Conservation (phyloP, 306 rosid species). For the Parietaria judaica region DNA sequence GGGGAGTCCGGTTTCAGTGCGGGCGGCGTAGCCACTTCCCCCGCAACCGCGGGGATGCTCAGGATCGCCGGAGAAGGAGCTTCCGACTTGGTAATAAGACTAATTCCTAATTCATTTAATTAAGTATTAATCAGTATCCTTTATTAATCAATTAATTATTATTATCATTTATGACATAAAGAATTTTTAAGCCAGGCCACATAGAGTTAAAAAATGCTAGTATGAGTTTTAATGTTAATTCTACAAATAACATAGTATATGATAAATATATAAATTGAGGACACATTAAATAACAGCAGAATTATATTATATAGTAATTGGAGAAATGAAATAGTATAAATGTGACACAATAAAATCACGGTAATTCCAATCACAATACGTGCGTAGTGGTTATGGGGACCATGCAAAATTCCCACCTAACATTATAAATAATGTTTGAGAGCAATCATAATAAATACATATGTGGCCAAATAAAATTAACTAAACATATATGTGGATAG, state of each 20-base stretch:
- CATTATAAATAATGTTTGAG: not conserved
- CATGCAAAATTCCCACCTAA: slow-evolving; percentile 23
- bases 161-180: not conserved
- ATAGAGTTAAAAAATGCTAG: too few species aligned
- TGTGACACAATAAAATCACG: not conserved
- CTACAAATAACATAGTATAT: not conserved
- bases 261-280: not conserved
- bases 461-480: not conserved
- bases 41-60: slow-evolving; percentile 28
- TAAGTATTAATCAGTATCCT: not conserved
- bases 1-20: slow-evolving; percentile 58
- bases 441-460: not conserved
- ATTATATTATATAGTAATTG: too few species aligned
- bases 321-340: too few species aligned
- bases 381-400: slow-evolving; percentile 15
- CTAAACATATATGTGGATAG: not conserved
- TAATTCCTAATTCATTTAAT: not conserved
- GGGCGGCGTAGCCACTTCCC: slow-evolving; percentile 25
- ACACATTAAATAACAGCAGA: too few species aligned
- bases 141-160: not conserved
- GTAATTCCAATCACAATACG: not conserved
- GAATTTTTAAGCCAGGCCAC: too few species aligned
- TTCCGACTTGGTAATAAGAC: slow-evolving; percentile 69
- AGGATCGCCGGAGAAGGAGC: slow-evolving; percentile 82
- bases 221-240: not conserved